phyloP scores from a whole-genome alignment of 2,329 filamentous ascomycete genomes.

The Diplocarpon rosae region DNA sequence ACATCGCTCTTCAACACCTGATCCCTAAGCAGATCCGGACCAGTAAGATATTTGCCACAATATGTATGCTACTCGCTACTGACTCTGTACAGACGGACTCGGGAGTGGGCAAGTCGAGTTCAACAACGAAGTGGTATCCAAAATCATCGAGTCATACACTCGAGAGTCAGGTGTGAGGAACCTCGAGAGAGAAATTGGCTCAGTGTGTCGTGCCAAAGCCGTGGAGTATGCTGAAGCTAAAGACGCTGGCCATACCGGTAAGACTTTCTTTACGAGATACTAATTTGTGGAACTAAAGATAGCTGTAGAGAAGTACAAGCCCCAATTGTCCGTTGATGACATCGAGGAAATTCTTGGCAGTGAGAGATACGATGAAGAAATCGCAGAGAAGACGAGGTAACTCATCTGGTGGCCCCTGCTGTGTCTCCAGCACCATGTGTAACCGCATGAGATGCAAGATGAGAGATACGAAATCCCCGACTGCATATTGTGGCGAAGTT shows the following conservation, averaged over 20 bases:
- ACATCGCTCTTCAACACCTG: conserved; percentile 88
- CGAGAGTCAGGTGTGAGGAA: conserved; percentile 94
- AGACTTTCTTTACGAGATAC: neutral
- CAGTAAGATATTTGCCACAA: conserved; percentile 31
- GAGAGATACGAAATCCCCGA: conserved; percentile 12
- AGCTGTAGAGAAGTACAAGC: conserved; percentile 51
- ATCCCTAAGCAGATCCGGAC: conserved; percentile 89
- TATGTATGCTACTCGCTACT: conserved; percentile 9
- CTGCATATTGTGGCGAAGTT: conserved; percentile 4
- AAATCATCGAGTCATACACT: conserved; percentile 93
- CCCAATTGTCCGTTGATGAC: conserved; percentile 64
- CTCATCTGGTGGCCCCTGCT: conserved; percentile 4
- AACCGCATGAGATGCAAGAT: conserved; percentile 8
- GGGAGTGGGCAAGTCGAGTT: conserved; percentile 63
- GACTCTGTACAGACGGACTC: conserved; percentile 50
- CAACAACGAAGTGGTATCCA: conserved; percentile 75
- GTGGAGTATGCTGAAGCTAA: conserved; percentile 89
- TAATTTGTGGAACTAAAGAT: conserved; percentile 3
- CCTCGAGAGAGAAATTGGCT: conserved; percentile 88
- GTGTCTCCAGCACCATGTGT: conserved; percentile 2
- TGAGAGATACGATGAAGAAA: conserved; percentile 89
- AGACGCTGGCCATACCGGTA: conserved; percentile 47
- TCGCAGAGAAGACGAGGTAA: conserved; percentile 64
- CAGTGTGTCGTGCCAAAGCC: conserved; percentile 87
- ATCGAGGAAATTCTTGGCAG: conserved; percentile 86